Base-by-base conservation (phyloP, 2,329 filamentous ascomycete genomes). In the Botryotinia calthae region DNA sequence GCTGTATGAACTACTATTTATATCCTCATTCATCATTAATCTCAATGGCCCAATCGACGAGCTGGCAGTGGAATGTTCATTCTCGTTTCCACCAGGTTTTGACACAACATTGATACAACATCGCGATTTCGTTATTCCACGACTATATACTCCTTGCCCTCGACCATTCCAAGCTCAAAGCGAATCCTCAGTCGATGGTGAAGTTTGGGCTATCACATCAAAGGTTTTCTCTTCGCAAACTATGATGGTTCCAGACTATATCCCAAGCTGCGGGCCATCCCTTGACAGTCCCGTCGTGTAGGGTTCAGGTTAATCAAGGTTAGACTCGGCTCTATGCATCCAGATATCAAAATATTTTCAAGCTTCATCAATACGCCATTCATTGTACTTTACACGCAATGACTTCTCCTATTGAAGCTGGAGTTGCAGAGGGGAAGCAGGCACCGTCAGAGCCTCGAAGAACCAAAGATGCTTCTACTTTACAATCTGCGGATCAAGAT, bases 401-500 rank as follows among this genome's bases (percentile, higher is more conserved):
- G 63, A 28, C 4, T 40, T n/a, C 46, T 40, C 22, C 34, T 3
- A n/a, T n/a, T 40, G 20, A 42, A 8, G 25, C 37, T n/a, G 22
- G 48, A 40, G 31, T 31, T 40, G 46, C 22, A 48, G 63, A 51
- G 9, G 63, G 18, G 31, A 66, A 66, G 31, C 44, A 51, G 63
- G 20, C 25, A 18, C n/a, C 12, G 16, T 31, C 31, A 51, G 44
- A 12, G 22, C 8, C 31, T 51, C 14, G 2, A 2, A 51, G 22
- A 20, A 18, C 2, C n/a, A 31, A 66, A 66, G 7, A 51, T n/a
- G 20, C 2, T 5, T 8, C 46, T n/a, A 18, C 0, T 18, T 18
- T 8, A 51, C 31, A 31, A 40, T 66, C 44, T 20, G 22, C 46
- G 9, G 68, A 64, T 31, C 68, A 76, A 31, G 79, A 79, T 72